A percentile compares a stretch with the other conserved stretches of the same genome.
Evolutionary conservation across 495 filamentous ascomycete species (phyloP).

Genomic region (Chlorociboria aeruginascens): DNA sequence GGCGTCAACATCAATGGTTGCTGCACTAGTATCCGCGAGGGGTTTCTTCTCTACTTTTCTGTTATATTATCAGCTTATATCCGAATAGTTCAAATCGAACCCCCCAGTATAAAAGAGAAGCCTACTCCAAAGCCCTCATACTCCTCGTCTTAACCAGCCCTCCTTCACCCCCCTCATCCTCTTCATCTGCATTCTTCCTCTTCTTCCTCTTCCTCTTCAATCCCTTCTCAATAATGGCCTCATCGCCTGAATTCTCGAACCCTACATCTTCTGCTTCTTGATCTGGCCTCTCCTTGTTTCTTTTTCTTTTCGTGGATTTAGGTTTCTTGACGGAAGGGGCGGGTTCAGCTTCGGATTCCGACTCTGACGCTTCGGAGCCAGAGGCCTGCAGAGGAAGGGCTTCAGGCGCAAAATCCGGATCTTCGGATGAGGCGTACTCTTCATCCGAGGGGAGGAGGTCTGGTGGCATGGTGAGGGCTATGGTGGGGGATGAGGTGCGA

Average conservation of each 20-base stretch:
- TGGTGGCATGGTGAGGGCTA: constrained; percentile 13
- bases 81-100: neutral
- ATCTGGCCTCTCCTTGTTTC: constrained; percentile 20
- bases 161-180: constrained; percentile 56
- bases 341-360: constrained; percentile 31
- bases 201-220: constrained; percentile 42
- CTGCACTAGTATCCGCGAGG: constrained; percentile 49
- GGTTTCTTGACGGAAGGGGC: constrained; percentile 8
- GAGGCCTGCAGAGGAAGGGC: constrained; percentile 36
- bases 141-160: constrained; percentile 75
- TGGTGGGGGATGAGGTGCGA: neutral
- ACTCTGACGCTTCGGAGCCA: constrained; percentile 20
- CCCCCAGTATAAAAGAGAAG: neutral
- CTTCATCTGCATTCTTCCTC: constrained; percentile 36
- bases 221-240: constrained; percentile 55
- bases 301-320: constrained; percentile 24
- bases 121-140: constrained; percentile 47
- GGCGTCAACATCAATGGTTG: constrained; percentile 80
- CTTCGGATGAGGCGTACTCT: constrained; percentile 60
- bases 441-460: constrained; percentile 21
- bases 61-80: constrained; percentile 4
- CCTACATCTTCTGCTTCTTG: constrained; percentile 30
- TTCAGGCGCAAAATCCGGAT: constrained; percentile 58
- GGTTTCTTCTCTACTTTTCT: constrained; percentile 52
- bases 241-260: constrained; percentile 63